Evolutionary conservation across 1,139 yeast species (phyloP), one percentile per base, ranked within the genome.

Genomic region (Wickerhamomyces sp.): DNA sequence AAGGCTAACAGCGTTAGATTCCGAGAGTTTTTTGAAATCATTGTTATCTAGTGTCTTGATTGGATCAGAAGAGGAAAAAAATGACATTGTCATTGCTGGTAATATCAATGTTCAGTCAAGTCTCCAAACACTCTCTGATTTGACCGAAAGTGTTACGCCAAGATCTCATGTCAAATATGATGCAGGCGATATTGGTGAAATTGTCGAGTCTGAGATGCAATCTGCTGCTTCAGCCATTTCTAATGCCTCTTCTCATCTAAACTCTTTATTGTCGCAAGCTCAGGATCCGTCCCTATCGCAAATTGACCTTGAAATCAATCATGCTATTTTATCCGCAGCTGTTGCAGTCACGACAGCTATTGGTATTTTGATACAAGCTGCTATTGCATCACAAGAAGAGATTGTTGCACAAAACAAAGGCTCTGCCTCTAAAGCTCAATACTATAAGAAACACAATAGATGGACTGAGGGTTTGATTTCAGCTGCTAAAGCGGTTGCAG

Each of bases 381-480:
- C 95, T 2, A 78, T 88, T 16, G 89, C 78, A 31, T 79, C 93
- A 16, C 96, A 87, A 58, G 66, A 74, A 39, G 96, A 87, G 58
- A 86, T 87, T 55, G 95, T 85, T 6, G 70, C 75, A 31, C 73
- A 73, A 44, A 87, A 88, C 25, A 70, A 70, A 45, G 93, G 93
- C 6, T 58, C 75, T 1, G 77, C 73, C 36, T 68, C 87, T 2
- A 68, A 78, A 39, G 78, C 87, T 4, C 87, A 85, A 27, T 88
- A 82, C 55, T 88, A 88, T 62, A 85, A 82, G 57, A 86, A 85
- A 60, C 86, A 88, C 57, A 87, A 80, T 56, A 72, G 94, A 52
- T 87, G 96, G 96, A 86, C 96, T 1, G 95, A 88, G 59, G 96
- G 96, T 24, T 75, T 87, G 38, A 79, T 88, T 27, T 84, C 95